phyloP scores from a whole-genome alignment of 805 yeast genomes.

The Hanseniaspora lindneri region DNA sequence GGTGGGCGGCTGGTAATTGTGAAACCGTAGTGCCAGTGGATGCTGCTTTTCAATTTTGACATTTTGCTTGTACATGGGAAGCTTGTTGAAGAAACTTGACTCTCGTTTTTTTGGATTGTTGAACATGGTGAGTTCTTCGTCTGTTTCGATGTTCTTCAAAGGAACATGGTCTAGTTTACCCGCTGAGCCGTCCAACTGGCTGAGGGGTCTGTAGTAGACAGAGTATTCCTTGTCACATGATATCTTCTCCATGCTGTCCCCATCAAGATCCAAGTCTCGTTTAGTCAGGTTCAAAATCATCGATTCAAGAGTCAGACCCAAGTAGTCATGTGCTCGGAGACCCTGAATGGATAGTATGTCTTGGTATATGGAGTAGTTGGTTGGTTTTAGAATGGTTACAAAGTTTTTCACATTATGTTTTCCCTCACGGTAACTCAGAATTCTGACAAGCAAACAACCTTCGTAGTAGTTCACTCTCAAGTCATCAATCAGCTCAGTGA shows the following conservation, averaged over 20 bases:
- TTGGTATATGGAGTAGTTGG: slow-evolving; percentile 10
- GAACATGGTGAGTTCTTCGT: slow-evolving; percentile 5
- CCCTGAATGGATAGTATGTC: slow-evolving; percentile 10
- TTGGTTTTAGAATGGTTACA: slow-evolving; percentile 8
- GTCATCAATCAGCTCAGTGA: slow-evolving; percentile 11
- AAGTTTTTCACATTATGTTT: slow-evolving; percentile 12
- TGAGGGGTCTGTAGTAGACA: slow-evolving; percentile 4
- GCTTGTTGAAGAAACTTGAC: slow-evolving; percentile 8
- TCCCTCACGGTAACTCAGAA: slow-evolving; percentile 12
- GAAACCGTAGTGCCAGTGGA: slow-evolving; percentile 13
- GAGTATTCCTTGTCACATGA: no score
- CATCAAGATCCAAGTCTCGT: slow-evolving; percentile 10
- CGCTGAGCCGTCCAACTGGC: slow-evolving; percentile 1
- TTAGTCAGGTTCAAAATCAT: slow-evolving; percentile 8
- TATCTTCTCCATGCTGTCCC: neutral
- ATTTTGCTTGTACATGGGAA: slow-evolving; percentile 10
- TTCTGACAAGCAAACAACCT: slow-evolving; percentile 9
- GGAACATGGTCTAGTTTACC: slow-evolving; percentile 7
- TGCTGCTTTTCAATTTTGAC: slow-evolving; percentile 15
- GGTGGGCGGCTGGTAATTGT: slow-evolving; percentile 10
- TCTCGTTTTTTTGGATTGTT: slow-evolving; percentile 11
- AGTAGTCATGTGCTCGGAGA: slow-evolving; percentile 8
- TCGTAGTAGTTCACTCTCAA: slow-evolving; percentile 10
- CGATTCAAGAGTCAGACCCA: slow-evolving; percentile 8
- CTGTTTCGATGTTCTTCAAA: slow-evolving; percentile 7